Conservation (phyloP, 805 yeast genomes). For the Starmerella riodocensis region DNA sequence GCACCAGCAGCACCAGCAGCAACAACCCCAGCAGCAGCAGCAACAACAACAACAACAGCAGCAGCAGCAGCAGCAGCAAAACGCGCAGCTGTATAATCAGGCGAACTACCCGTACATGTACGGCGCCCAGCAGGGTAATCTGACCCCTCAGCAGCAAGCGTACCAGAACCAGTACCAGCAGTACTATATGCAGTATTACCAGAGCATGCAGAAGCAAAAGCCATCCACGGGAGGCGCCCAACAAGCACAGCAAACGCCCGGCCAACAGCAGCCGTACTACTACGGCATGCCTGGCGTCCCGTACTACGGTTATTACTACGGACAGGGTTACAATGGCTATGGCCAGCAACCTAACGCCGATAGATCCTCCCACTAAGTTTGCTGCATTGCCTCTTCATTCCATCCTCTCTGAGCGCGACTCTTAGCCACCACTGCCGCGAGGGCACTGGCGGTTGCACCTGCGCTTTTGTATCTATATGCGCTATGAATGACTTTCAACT, state of each 20-base stretch:
- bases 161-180: conserved; percentile 9
- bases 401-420: too few relatives aligned
- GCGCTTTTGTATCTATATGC: too few relatives aligned
- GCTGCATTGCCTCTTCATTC: too few relatives aligned
- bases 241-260: neutral
- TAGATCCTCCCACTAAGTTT: too few relatives aligned
- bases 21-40: neutral
- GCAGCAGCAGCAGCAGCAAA: neutral
- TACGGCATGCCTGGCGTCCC: neutral
- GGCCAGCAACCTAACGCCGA: neutral
- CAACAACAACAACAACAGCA: neutral
- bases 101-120: conserved; percentile 1
- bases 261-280: conserved; percentile 6
- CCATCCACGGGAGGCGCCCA: neutral
- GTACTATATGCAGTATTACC: conserved; percentile 16
- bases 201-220: conserved; percentile 3
- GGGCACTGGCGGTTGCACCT: too few relatives aligned
- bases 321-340: neutral
- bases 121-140: neutral
- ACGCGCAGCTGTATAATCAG: neutral
- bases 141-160: conserved; percentile 13
- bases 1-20: neutral
- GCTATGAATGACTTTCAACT: too few relatives aligned
- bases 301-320: neutral
- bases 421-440: too few relatives aligned